Base-by-base conservation (phyloP, 2,329 filamentous ascomycete genomes). In the Cladosporium sp. region DNA sequence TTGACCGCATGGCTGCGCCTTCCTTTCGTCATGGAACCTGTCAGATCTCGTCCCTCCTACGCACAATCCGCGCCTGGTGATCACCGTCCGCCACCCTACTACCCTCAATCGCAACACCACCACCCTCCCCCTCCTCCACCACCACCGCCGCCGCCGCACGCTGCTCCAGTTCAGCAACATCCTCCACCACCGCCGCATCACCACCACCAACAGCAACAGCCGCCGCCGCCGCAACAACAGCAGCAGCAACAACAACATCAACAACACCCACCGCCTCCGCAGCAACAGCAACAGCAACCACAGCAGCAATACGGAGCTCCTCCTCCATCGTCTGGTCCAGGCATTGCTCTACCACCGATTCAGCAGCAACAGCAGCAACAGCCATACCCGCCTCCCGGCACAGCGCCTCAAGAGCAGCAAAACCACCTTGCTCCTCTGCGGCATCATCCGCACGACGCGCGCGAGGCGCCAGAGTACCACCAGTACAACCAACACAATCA, bases 401-500 rank as follows among this genome's bases (percentile, higher is more conserved):
- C 59, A 11, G 42, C 59, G n/a, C 54, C 56, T 33, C 52, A 55
- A 45, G 61, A 62, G 25, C 59, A 55, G 38, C 51, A 53, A 22
- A 43, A 43, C 39, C 55, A 49, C 25, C 59, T 64, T 33, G 61
- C 60, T 39, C 52, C 60, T 25, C 55, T 61, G 40, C 55, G 59
- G 35, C 61, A 62, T 39, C 61, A 62, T 38, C 50, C 57, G 11
- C 59, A 50, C 40, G 48, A 50, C 48, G 41, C 30, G 22, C 39
- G 48, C 33, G 62, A 63, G 22, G 51, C 52, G 51, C 62, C 54
- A 50, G 60, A 58, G 41, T 59, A 62, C 27, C 57, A 65, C 50
- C 55, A 54, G 40, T 62, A 66, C 55, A 57, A 56, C 54, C 57
- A 58, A 46, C 57, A 61, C 55, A 57, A 54, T 42, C 60, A 58